phyloP scores from a whole-genome alignment of 2,329 filamentous ascomycete species.

The Nemania sp. region DNA sequence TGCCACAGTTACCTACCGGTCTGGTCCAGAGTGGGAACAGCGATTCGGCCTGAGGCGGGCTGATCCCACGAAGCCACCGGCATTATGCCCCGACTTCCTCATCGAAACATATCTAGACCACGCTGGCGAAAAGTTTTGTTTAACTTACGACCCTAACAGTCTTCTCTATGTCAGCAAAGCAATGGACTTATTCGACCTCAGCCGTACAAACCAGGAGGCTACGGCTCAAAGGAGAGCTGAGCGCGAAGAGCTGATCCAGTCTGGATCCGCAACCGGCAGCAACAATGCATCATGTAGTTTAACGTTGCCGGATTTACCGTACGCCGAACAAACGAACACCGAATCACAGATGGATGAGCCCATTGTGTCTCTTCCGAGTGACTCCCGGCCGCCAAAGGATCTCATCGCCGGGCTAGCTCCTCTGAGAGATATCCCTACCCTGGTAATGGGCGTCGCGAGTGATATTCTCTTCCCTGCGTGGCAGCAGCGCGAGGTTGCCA shows the following conservation, averaged over 20 bases:
- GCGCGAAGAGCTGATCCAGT: slow-evolving; percentile 62
- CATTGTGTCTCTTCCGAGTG: slow-evolving; percentile 39
- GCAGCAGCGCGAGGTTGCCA: slow-evolving; percentile 94
- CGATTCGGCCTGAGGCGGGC: slow-evolving; percentile 87
- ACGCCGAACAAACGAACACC: slow-evolving; percentile 75
- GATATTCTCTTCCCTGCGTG: slow-evolving; percentile 97
- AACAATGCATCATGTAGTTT: slow-evolving; percentile 70
- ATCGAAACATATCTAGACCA: slow-evolving; percentile 99
- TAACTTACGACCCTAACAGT: slow-evolving; percentile 96
- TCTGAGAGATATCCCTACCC: slow-evolving; percentile 75
- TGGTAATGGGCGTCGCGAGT: slow-evolving; percentile 92
- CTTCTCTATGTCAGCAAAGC: slow-evolving; percentile 96
- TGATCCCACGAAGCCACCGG: slow-evolving; percentile 83
- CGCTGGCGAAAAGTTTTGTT: slow-evolving; percentile 95
- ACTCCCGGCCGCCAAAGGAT: slow-evolving; percentile 71
- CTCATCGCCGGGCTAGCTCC: slow-evolving; percentile 74
- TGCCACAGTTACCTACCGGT: slow-evolving; percentile 95
- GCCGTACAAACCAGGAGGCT: slow-evolving; percentile 68
- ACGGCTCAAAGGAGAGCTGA: slow-evolving; percentile 65
- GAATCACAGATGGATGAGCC: slow-evolving; percentile 44
- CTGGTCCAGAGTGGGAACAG: slow-evolving; percentile 96
- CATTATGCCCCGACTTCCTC: slow-evolving; percentile 94
- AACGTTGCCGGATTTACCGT: slow-evolving; percentile 80
- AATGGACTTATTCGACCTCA: slow-evolving; percentile 97
- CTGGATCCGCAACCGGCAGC: slow-evolving; percentile 43